Conservation (phyloP, 805 yeast species). For the Candida quercuum region DNA sequence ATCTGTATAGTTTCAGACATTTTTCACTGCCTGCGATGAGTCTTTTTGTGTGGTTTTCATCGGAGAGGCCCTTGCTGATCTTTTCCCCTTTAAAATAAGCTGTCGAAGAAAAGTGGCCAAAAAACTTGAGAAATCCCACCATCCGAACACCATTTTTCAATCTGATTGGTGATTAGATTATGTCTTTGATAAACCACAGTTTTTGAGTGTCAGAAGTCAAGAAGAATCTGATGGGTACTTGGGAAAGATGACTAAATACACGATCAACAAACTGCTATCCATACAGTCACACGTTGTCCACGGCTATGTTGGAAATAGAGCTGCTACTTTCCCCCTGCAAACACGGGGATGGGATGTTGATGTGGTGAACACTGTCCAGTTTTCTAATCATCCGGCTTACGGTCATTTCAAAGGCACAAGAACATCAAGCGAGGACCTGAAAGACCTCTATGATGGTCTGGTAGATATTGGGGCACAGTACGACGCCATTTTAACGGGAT, state of each 20-base stretch:
- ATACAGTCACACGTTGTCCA: slow-evolving; percentile 69
- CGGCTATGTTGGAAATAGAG: slow-evolving; percentile 69
- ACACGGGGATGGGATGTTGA: slow-evolving; percentile 68
- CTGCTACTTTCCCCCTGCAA: slow-evolving; percentile 61
- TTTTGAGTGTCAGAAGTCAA: too few relatives aligned
- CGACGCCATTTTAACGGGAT: slow-evolving; percentile 60
- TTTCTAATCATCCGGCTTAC: slow-evolving; percentile 69
- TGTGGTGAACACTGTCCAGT: slow-evolving; percentile 57
- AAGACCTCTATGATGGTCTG: slow-evolving; percentile 34
- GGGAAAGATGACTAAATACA: not conserved
- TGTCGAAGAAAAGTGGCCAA: too few relatives aligned
- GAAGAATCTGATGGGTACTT: too few relatives aligned
- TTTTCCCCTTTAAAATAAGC: too few relatives aligned
- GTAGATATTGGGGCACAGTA: slow-evolving; percentile 31
- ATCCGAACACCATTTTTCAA: not conserved
- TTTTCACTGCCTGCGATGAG: not conserved
- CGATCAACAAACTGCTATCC: slow-evolving; percentile 31
- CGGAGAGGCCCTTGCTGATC: too few relatives aligned
- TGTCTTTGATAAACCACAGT: not conserved
- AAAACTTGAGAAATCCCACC: not conserved
- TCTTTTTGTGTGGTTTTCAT: not conserved
- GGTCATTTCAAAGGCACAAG: slow-evolving; percentile 48
- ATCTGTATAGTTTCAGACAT: not conserved
- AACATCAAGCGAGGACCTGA: slow-evolving; percentile 35
- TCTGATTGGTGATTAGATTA: not conserved